A percentile compares a stretch with the other conserved stretches of the same genome.
phyloP scores from a whole-genome alignment of 140 eudicot genomes.

The Flaveria floridana region DNA sequence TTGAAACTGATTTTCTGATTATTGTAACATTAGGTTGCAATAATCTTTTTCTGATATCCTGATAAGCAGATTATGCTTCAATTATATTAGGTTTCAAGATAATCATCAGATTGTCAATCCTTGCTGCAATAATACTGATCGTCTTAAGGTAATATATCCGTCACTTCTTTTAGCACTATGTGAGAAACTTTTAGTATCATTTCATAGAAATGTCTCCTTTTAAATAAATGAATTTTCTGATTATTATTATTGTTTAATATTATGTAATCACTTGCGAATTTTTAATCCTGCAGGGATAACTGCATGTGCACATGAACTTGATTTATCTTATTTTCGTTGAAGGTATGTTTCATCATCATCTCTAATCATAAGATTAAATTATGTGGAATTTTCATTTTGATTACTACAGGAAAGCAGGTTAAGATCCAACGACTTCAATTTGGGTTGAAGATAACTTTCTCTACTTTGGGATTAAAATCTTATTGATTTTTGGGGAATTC shows the following conservation, averaged over 20 bases:
- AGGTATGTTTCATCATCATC: conserved; percentile 8
- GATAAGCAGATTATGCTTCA: background rate
- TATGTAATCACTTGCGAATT: background rate
- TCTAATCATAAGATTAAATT: conserved; percentile 13
- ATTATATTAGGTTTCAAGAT: background rate
- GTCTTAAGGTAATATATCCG: background rate
- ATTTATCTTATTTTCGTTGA: background rate
- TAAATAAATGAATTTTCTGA: background rate
- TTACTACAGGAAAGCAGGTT: conserved; percentile 21
- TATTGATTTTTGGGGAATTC: background rate
- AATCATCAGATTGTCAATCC: background rate
- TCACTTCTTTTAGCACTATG: background rate
- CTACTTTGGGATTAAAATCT: background rate
- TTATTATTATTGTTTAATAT: background rate
- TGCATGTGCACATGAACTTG: conserved; percentile 11
- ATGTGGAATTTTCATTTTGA: conserved; percentile 3
- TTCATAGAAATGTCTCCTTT: background rate
- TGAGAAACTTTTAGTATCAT: background rate
- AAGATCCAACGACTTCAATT: background rate
- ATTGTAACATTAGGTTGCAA: conserved; percentile 7
- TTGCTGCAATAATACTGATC: background rate
- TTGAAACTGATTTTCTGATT: background rate
- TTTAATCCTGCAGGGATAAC: conserved; percentile 10
- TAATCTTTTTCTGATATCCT: background rate
- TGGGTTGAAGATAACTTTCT: conserved; percentile 19